Conservation (phyloP, 805 yeast genomes). For the Starmerella apis region DNA sequence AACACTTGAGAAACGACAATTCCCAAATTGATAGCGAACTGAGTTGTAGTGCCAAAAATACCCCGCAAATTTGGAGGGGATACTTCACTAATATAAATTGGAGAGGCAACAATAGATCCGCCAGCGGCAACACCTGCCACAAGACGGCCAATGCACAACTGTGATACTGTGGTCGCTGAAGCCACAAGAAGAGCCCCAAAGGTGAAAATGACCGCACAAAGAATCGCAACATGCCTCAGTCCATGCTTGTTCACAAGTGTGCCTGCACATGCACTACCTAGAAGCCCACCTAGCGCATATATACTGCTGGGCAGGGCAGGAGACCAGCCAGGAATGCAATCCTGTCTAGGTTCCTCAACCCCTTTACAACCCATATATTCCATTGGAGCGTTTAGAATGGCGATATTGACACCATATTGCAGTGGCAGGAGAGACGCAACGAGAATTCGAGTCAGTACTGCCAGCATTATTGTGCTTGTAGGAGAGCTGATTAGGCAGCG, state of each 20-base stretch:
- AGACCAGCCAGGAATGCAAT: constrained; percentile 50
- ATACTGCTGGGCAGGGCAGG: constrained; percentile 69
- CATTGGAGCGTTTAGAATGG: constrained; percentile 88
- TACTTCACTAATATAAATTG: constrained; percentile 70
- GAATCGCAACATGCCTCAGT: constrained; percentile 41
- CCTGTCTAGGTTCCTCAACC: constrained; percentile 21
- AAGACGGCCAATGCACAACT: constrained; percentile 57
- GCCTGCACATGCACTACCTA: constrained; percentile 65
- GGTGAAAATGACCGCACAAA: constrained; percentile 41
- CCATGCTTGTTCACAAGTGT: constrained; percentile 56
- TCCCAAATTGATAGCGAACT: constrained; percentile 75
- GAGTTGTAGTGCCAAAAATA: constrained; percentile 78
- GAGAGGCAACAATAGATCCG: constrained; percentile 70
- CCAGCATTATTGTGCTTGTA: not conserved
- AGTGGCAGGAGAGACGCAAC: constrained; percentile 28
- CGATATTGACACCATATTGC: constrained; percentile 91
- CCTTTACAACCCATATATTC: constrained; percentile 49
- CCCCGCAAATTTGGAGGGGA: constrained; percentile 64
- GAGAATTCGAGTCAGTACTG: not conserved
- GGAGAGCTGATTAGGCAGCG: not conserved
- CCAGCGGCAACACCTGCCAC: constrained; percentile 84
- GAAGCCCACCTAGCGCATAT: constrained; percentile 73
- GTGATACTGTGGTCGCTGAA: constrained; percentile 35
- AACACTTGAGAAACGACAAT: constrained; percentile 68
- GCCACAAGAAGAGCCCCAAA: constrained; percentile 57